phyloP scores from a whole-genome alignment of 352 stramenopile genomes.

The Elongisporangium senticosum region DNA sequence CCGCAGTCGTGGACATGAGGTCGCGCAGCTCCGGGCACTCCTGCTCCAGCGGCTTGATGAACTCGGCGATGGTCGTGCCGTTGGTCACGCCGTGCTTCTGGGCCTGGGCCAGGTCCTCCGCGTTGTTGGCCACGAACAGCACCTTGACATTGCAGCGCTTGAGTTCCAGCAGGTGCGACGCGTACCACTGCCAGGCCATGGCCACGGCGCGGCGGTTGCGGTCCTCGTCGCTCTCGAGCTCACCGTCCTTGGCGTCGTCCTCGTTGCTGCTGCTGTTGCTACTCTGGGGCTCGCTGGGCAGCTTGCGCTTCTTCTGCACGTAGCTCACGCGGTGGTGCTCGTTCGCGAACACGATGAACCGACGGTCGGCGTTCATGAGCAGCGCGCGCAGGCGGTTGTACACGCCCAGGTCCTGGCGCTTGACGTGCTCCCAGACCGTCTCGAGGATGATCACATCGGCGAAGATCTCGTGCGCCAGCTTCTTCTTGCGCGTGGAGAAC shows the following conservation, averaged over 20 bases:
- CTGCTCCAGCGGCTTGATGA: conserved; percentile 44
- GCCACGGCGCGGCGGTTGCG: conserved; percentile 87
- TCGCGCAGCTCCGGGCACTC: conserved; percentile 53
- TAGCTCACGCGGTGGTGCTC: conserved; percentile 86
- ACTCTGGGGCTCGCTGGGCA: conserved; percentile 17
- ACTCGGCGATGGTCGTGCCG: conserved; percentile 52
- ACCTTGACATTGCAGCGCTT: conserved; percentile 41
- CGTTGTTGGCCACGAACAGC: conserved; percentile 63
- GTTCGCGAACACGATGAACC: conserved; percentile 93
- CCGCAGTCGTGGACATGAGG: conserved; percentile 35
- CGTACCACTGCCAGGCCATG: conserved; percentile 76
- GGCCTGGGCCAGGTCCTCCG: conserved; percentile 41
- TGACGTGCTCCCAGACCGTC: conserved; percentile 88
- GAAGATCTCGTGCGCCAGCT: conserved; percentile 46
- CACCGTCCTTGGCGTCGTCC: conserved; percentile 19
- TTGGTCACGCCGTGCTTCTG: conserved; percentile 38
- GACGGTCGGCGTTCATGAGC: conserved; percentile 72
- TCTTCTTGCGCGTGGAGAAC: conserved; percentile 64
- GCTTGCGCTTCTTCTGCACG: conserved; percentile 45
- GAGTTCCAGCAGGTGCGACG: conserved; percentile 44
- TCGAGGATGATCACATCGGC: conserved; percentile 88
- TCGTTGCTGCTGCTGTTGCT: no score
- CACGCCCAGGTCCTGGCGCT: conserved; percentile 81
- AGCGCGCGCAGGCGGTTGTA: conserved; percentile 88
- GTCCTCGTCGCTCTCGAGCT: conserved; percentile 63